A percentile compares a stretch with the other conserved stretches of the same genome.
Evolutionary conservation across 305 asterid species (phyloP).

Genomic region (Fraxinus paxiana): DNA sequence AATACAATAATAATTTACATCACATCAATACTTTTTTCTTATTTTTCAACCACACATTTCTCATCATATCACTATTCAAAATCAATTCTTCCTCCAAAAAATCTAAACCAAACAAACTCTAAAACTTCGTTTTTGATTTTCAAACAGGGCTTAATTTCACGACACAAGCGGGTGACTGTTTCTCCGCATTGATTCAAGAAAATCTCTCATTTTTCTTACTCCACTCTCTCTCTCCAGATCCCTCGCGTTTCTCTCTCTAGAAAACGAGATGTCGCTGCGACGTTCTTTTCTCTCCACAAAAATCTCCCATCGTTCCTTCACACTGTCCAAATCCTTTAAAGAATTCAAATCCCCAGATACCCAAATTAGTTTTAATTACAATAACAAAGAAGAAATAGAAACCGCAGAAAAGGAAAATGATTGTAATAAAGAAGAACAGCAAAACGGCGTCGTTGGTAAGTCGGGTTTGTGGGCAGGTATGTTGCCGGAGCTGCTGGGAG

Average conservation of each 20-base stretch:
- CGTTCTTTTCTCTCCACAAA: conserved; percentile 69
- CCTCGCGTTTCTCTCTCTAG: conserved; percentile 7
- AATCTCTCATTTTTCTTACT: background rate
- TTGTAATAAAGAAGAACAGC: conserved; percentile 9
- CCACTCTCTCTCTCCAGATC: background rate
- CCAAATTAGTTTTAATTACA: background rate
- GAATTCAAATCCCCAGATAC: conserved; percentile 35
- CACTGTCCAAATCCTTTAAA: conserved; percentile 54
- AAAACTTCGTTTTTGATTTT: background rate
- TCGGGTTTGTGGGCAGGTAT: conserved; percentile 61
- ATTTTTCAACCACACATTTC: too few species aligned
- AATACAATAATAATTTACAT: too few species aligned
- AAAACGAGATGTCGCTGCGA: conserved; percentile 46
- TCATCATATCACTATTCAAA: too few species aligned
- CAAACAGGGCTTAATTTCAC: background rate
- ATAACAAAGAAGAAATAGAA: conserved; percentile 12
- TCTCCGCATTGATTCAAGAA: background rate
- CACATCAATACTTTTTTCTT: too few species aligned
- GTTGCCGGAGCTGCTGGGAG: conserved; percentile 81
- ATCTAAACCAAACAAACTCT: too few species aligned
- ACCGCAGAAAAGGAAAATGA: conserved; percentile 8
- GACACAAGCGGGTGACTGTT: background rate
- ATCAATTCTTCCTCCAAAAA: too few species aligned
- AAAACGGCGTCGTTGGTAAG: conserved; percentile 32
- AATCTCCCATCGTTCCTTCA: conserved; percentile 55